Base-by-base conservation (phyloP, 2,329 filamentous ascomycete species). In the Xylaria polymorpha region DNA sequence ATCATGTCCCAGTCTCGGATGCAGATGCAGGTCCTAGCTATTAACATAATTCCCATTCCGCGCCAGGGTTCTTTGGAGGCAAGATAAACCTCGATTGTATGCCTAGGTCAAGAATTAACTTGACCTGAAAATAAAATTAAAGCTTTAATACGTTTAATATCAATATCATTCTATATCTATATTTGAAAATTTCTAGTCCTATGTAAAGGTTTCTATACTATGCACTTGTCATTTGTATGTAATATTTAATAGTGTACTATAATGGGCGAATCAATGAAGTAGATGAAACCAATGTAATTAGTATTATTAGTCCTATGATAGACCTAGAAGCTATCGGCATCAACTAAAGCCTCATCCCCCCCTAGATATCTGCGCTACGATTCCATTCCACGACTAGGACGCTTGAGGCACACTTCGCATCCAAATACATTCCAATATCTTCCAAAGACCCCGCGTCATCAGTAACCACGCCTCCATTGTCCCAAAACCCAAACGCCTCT, bases 401-500 rank as follows among this genome's bases (percentile, higher is more conserved):
- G 25, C 44, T 25, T 51, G 25, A 39, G 20, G 12, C 53, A 10
- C 22, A 32, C 3, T 22, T 56, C 29, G 29, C 48, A 68, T 64
- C 66, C 66, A 65, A 51, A 50, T 37, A 60, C 32, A 57, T 29
- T 43, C 37, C 12, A 15, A 57, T 25, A 41, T 41, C 37, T 10
- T n/a, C 20, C 55, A 15, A 39, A 48, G 43, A 66, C 66, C 25
- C 46, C 12, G 29, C 39, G 7, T 14, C 63, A 41, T 48, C 61
- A n/a, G 35, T 53, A 59, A 37, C 14, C 32, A 63, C 59, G 48
- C 29, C 57, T 41, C 51, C 35, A 41, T 41, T 20, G 43, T 22
- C 35, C 50, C 60, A 44, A 61, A 61, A 37, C 58, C 44, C 44
- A 58, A 64, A 70, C 56, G 56, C 67, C 60, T 61, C 50, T 58